Conservation (phyloP, 306 rosid genomes). For the Ziziphus jujuba region DNA sequence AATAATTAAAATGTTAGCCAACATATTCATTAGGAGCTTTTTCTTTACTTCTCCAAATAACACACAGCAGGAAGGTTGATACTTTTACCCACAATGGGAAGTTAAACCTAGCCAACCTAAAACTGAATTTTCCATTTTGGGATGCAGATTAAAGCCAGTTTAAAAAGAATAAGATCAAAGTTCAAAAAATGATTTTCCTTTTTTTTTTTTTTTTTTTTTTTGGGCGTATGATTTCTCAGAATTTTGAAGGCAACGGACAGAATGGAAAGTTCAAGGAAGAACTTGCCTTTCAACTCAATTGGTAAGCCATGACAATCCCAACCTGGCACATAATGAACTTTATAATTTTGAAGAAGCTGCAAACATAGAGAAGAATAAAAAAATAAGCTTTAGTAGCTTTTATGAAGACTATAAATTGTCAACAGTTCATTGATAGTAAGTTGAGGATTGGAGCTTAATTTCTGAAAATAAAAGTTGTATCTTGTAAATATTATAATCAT, state of each 20-base stretch:
- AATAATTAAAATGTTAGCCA: conserved; percentile 40
- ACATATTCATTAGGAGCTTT: conserved; percentile 14
- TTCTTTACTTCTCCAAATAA: conserved; percentile 7
- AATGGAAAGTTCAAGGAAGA: conserved; percentile 13
- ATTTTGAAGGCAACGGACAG: background rate
- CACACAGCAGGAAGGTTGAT: background rate
- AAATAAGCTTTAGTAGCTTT: conserved; percentile 1
- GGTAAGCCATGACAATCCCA: conserved; percentile 99
- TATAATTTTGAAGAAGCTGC: conserved; percentile 92
- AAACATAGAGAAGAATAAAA: conserved; percentile 17
- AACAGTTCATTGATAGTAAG: background rate
- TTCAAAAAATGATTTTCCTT: background rate
- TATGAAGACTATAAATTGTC: background rate
- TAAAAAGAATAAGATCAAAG: background rate
- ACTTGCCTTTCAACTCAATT: conserved; percentile 96
- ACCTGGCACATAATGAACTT: conserved; percentile 93
- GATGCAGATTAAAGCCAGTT: background rate
- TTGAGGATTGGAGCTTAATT: background rate
- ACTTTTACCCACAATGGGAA: conserved; percentile 13
- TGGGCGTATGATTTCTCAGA: background rate
- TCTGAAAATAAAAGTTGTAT: conserved; percentile 1
- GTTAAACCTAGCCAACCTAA: background rate
- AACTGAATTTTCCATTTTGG: background rate
- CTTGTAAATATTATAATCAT: background rate
- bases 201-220: background rate